Conservation (phyloP, 73 alveolate genomes). For the Symbiodinium natans region DNA sequence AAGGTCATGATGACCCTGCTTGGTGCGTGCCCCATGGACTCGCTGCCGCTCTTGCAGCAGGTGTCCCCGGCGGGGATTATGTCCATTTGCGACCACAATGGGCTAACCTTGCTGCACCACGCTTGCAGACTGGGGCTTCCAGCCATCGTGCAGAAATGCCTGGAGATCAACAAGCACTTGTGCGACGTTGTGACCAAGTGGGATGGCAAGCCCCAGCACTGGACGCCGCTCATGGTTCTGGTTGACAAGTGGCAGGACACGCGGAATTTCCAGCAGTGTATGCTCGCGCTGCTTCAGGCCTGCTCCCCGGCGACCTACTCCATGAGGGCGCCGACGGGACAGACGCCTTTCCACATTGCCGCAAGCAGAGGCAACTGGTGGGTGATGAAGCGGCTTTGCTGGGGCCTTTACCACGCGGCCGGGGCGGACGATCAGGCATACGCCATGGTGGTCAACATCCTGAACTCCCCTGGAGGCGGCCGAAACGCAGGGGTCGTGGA, state of each 20-base stretch:
- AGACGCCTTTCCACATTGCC: not conserved
- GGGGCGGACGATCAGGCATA: not conserved
- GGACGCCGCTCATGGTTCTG: conserved; percentile 36
- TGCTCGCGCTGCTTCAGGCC: not conserved
- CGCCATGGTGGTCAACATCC: not conserved
- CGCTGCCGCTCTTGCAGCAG: conserved; percentile 13
- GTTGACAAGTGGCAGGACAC: not conserved
- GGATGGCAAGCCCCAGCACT: conserved; percentile 32
- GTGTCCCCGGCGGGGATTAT: not conserved
- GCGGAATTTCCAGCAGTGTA: not conserved
- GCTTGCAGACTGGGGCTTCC: conserved; percentile 1
- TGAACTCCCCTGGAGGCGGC: conserved; percentile 10
- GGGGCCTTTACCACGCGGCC: conserved; percentile 25
- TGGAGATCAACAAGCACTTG: not conserved
- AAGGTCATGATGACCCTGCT: not conserved
- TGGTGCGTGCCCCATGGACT: not conserved
- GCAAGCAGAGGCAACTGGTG: not conserved
- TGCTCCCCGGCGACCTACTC: conserved; percentile 18
- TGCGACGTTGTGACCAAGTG: not conserved
- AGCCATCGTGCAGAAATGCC: not conserved
- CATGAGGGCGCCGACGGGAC: not conserved
- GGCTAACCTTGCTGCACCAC: conserved; percentile 15
- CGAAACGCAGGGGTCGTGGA: conserved; percentile 22
- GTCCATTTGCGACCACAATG: not conserved
- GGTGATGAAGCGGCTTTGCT: not conserved